Conservation (phyloP, 352 stramenopile species). For the Pythium sp. region DNA sequence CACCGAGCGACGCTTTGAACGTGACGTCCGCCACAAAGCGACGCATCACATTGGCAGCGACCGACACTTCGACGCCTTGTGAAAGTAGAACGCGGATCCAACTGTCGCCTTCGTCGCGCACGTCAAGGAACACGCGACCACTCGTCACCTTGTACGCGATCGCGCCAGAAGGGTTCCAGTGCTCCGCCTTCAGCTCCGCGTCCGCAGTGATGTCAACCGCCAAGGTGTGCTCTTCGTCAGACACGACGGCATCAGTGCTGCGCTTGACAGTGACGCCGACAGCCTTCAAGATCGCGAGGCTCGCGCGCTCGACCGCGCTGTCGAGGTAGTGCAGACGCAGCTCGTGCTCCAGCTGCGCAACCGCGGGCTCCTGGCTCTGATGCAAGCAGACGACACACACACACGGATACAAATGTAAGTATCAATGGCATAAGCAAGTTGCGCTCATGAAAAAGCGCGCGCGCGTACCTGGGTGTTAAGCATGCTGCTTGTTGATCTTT, state of each 20-base stretch:
- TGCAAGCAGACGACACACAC: neutral
- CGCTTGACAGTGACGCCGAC: conserved; percentile 40
- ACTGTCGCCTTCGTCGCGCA: conserved; percentile 65
- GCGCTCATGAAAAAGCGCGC: neutral
- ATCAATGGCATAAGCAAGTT: neutral
- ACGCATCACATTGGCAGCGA: conserved; percentile 30
- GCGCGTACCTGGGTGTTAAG: neutral
- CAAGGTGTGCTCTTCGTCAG: neutral
- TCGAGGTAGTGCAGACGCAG: conserved; percentile 66
- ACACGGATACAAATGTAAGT: neutral
- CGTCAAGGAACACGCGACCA: conserved; percentile 54
- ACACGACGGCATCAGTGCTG: neutral
- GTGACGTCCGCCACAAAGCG: conserved; percentile 45
- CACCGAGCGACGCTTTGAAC: conserved; percentile 1
- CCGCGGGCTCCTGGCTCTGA: conserved; percentile 1
- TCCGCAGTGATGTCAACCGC: conserved; percentile 19
- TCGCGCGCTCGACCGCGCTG: conserved; percentile 53
- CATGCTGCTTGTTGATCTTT: conserved; percentile 1
- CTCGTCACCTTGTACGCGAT: conserved; percentile 37
- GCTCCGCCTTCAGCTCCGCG: conserved; percentile 41
- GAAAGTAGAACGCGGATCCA: conserved; percentile 61
- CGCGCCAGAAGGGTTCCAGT: conserved; percentile 27
- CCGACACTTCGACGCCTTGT: conserved; percentile 30
- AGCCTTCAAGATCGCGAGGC: conserved; percentile 46
- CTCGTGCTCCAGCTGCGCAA: conserved; percentile 28